Base-by-base conservation (phyloP, 2,329 filamentous ascomycete genomes). In the Fusarium sterilihyphosum region DNA sequence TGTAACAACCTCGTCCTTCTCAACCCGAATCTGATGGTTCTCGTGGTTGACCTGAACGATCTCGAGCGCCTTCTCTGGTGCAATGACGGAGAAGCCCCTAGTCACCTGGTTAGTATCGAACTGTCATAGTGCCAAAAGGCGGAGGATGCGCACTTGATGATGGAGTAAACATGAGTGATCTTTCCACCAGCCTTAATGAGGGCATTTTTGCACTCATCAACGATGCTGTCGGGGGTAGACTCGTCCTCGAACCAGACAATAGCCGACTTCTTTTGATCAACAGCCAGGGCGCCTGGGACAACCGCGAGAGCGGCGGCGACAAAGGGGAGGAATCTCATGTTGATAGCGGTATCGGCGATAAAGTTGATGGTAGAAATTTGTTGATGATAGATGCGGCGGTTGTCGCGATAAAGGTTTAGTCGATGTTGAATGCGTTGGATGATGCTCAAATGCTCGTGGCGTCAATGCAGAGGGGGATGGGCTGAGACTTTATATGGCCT, bases 51-150 rank as follows among this genome's bases (percentile, higher is more conserved):
- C 85, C 76, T 92, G 88, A 37, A 98, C 88, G 10, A 87, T 87
- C 67, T 94, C 87, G 64, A 97, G 86, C 26, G 91, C 88, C 77
- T 91, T 90, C 66, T 90, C 89, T 4, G 94, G 91, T 40, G 92
- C 92, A 73, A 92, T 90, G 59, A 92, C 93, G 38, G 94, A 90
- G 81, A 97, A 96, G 53, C 92, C 94, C 85, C 93, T 96, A 70
- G 37, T 24, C 26, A 22, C 22, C 22, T 43, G 24, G 62, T 84
- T 74, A 85, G 79, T 53, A 61, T 54, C 40, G 35, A 50, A 54
- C 52, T 37, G 57, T 47, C 20, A 58, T 43, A 50, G 50, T 8
- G 47, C 24, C 24, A 54, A 53, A 50, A 29, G 50, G 35, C 47
- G 52, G 47, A 46, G 54, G 24, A 24, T 31, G 47, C 91, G 81